A percentile compares a stretch with the other conserved stretches of the same genome.
These are phyloP conservation scores for Sparassis latifolia DNA, from an alignment of 1,284 basidiomycete genomes.

Conservation along the genomic window DNA sequence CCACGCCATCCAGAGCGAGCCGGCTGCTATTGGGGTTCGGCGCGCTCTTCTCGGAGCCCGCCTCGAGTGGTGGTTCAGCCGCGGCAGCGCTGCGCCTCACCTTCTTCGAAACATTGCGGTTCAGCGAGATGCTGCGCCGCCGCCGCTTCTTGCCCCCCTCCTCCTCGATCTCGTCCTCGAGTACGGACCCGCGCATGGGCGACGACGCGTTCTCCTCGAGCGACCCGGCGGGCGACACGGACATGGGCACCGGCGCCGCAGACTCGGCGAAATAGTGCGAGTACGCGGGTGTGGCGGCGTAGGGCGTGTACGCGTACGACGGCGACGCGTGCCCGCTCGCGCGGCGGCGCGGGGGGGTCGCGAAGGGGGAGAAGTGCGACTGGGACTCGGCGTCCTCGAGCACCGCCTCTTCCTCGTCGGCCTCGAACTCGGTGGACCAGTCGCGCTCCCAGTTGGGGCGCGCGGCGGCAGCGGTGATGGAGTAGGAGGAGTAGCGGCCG, in stretches of 20 bases:
- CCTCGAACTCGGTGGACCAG: constrained; percentile 18
- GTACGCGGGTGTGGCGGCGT: constrained; percentile 9
- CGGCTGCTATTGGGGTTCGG: constrained; percentile 11
- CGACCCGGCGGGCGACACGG: constrained; percentile 20
- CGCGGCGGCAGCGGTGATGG: constrained; percentile 10
- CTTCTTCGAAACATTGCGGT: constrained; percentile 6
- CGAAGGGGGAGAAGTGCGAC: constrained; percentile 20
- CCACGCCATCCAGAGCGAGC: constrained; percentile 10
- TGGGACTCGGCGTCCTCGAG: constrained; percentile 21
- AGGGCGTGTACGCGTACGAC: constrained; percentile 9
- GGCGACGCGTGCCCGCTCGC: constrained; percentile 13
- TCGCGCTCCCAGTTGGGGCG: constrained; percentile 30
- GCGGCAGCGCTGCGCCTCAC: constrained; percentile 8
- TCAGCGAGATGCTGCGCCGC: constrained; percentile 6
- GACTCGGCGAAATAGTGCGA: constrained; percentile 19
- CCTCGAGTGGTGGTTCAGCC: constrained; percentile 1
- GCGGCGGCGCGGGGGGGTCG: constrained; percentile 14
- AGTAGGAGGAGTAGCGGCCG: constrained; percentile 17
- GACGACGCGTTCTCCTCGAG: constrained; percentile 19
- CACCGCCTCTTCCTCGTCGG: constrained; percentile 30
- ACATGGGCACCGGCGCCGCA: constrained; percentile 5
- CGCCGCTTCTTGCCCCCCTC: constrained; percentile 10
- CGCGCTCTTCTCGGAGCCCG: constrained; percentile 9
- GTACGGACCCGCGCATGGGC: constrained; percentile 17
- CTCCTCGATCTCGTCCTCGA: constrained; percentile 12